phyloP scores from a whole-genome alignment of 768 basidiomycete species.

The Termitomyces sp. region DNA sequence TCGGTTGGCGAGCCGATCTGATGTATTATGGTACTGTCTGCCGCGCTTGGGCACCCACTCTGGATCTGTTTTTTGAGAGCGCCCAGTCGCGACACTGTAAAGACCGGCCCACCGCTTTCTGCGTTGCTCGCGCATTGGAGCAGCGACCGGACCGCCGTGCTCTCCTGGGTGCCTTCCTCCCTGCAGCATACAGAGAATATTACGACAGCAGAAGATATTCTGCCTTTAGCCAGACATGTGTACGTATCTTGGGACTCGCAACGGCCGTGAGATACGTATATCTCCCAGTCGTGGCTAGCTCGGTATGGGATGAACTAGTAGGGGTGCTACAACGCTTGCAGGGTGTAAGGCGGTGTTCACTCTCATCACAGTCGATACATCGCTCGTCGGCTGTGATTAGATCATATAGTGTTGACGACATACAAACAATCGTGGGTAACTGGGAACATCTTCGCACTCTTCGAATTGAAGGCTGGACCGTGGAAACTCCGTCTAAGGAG shows the following conservation, averaged over 20 bases:
- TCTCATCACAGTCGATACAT: neutral
- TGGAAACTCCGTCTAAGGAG: neutral
- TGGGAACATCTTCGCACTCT: constrained; percentile 5
- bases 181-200: constrained; percentile 1
- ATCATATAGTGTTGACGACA: constrained; percentile 1
- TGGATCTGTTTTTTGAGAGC: constrained; percentile 5
- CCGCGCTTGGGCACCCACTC: constrained; percentile 1
- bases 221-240: constrained; percentile 2
- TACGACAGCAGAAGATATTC: neutral
- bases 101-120: constrained; percentile 2
- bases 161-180: neutral
- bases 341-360: constrained; percentile 1
- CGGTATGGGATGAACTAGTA: neutral
- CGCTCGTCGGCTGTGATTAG: neutral
- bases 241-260: neutral
- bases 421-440: constrained; percentile 1
- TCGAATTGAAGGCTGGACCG: constrained; percentile 1
- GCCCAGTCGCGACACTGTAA: neutral
- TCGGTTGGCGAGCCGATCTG: constrained; percentile 5
- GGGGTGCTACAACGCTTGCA: neutral
- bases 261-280: neutral
- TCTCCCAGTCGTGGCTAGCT: neutral
- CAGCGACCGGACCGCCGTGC: neutral
- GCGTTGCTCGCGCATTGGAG: neutral
- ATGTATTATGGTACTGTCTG: constrained; percentile 6